Evolutionary conservation across 441 rosid genomes (phyloP), one percentile per base, ranked within the genome.

Genomic region (Populus hybrid): DNA sequence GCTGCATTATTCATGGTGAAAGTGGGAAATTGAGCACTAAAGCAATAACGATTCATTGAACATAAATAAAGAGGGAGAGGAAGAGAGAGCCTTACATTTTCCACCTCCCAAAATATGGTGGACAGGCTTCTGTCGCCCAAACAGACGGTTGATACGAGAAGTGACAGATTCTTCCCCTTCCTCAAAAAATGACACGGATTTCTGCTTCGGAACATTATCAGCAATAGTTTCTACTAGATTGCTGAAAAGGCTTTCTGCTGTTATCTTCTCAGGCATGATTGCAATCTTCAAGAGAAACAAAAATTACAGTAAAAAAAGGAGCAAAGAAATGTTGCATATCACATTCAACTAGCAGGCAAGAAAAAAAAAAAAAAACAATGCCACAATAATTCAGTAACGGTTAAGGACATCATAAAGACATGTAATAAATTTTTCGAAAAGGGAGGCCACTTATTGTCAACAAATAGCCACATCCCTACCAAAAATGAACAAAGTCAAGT

Each of bases 261-360:
- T 87, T 72, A 65, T 88, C 85, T 92, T 93, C 80, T 93, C 97
- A 73, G 87, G 83, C 98, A 93, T 96, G 74, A 53, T 89, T 84
- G 82, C 86, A 72, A 74, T 66, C 82, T 83, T 74, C 73, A 80
- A 83, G 67, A 70, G 28, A 76, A 74, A 67, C 28, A 5, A 33
- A 38, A 65, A 35, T 40, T 42, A 24, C 24, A 53, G 63, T n/a
- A 10, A 78, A 23, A 72, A 50, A 53, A 4, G 8, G 45, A 67
- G 65, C 65, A 20, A 56, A 29, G 7, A 50, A 6, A 14, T 64
- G 36, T 12, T 21, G 36, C 28, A 21, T 21, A 0, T 35, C 50
- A 56, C n/a, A 72, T 53, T 53, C 61, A 53, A 53, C 61, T 18
- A 53, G 21, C 61, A 53, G 31, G 31, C 31, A 29, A 29, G 31